Evolutionary conservation across 2,329 filamentous ascomycete species (phyloP).

Genomic region (Ophiocordyceps camponoti-leonardi): DNA sequence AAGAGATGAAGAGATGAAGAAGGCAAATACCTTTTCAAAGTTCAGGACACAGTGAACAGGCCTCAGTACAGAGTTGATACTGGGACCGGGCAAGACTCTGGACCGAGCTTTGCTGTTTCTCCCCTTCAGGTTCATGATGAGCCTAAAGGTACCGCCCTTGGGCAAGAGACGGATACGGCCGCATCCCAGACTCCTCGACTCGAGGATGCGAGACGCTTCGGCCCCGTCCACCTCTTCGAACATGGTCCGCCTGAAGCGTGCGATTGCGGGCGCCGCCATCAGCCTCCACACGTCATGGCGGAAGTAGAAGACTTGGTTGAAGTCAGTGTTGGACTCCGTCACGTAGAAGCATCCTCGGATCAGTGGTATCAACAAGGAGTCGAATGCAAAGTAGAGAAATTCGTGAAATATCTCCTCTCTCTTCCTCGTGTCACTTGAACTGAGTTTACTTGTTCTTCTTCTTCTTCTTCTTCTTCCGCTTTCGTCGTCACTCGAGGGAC

Average conservation of each 20-base stretch:
- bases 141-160: conserved; percentile 58
- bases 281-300: conserved; percentile 81
- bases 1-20: no score
- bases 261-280: conserved; percentile 56
- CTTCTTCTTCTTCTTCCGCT: conserved; percentile 20
- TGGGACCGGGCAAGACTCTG: conserved; percentile 35
- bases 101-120: conserved; percentile 40
- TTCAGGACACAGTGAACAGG: conserved; percentile 65
- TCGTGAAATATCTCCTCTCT: conserved; percentile 66
- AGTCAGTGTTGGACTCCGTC: conserved; percentile 70
- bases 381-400: conserved; percentile 82
- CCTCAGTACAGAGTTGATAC: conserved; percentile 35
- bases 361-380: conserved; percentile 77
- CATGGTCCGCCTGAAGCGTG: conserved; percentile 49
- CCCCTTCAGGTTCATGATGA: conserved; percentile 73
- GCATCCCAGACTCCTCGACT: conserved; percentile 50
- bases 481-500: conserved; percentile 26
- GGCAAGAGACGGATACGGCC: conserved; percentile 70
- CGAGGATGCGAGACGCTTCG: conserved; percentile 38
- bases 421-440: conserved; percentile 56
- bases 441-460: conserved; percentile 29
- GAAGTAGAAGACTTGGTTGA: conserved; percentile 79
- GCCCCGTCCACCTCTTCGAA: conserved; percentile 57
- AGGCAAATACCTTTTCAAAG: conserved; percentile 51
- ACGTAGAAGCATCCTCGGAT: conserved; percentile 83